Percentiles rank a stretch among this genome's conserved stretches.
phyloP scores from a whole-genome alignment of 73 alveolate genomes.

The Breviolum minutum region DNA sequence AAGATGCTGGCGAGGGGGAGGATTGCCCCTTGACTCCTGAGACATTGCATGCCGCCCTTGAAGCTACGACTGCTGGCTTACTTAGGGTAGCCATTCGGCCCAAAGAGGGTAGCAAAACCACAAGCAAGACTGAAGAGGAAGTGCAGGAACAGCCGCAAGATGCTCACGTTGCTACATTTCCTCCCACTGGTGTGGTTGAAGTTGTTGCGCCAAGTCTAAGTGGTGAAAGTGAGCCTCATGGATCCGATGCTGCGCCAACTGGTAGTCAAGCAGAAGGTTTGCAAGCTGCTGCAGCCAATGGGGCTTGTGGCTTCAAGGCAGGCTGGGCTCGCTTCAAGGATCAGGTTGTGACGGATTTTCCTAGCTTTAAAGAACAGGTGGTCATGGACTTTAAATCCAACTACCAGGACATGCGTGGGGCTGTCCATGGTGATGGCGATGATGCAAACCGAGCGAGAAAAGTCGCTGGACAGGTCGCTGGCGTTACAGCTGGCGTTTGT shows the following conservation, averaged over 20 bases:
- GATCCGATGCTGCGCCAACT: not conserved
- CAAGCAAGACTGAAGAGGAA: not conserved
- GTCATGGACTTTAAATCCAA: conserved; percentile 4
- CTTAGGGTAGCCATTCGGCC: conserved; percentile 6
- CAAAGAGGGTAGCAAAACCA: not conserved
- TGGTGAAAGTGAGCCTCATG: not conserved
- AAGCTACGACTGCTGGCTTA: not conserved
- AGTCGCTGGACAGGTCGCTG: conserved; percentile 46
- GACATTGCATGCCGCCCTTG: conserved; percentile 21
- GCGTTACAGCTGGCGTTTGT: conserved; percentile 70
- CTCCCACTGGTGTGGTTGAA: not conserved
- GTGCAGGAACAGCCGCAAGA: not conserved
- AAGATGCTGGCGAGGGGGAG: not conserved
- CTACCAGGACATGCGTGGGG: conserved; percentile 60
- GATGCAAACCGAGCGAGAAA: not conserved
- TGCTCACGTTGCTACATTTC: not conserved
- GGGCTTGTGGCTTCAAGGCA: not conserved
- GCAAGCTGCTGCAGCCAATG: conserved; percentile 7
- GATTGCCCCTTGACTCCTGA: not conserved
- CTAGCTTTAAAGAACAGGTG: conserved; percentile 3
- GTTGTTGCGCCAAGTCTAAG: not conserved
- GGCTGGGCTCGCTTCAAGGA: conserved; percentile 13
- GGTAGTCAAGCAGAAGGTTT: not conserved
- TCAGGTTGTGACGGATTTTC: conserved; percentile 9
- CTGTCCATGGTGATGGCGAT: not conserved